Base-by-base conservation (phyloP, 2,329 filamentous ascomycete genomes). In the Aspergillus sp. region DNA sequence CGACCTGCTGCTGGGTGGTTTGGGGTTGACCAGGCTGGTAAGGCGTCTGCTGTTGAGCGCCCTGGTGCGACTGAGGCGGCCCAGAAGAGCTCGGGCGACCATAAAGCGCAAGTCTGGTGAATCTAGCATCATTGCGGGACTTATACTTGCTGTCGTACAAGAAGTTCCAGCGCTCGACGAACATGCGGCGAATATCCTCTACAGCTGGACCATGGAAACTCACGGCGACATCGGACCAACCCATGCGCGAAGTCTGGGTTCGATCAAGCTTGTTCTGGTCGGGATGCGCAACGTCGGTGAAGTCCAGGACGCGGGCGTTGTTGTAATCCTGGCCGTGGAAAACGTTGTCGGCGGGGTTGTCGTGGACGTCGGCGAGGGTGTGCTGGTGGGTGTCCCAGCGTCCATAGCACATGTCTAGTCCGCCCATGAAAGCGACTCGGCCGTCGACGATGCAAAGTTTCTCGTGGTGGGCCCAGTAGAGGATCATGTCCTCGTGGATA, bases 271-370 rank as follows among this genome's bases (percentile, higher is more conserved):
- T 91, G 73, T 96, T 96, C 61, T 92, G 85, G 62, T 93, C 84
- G 85, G 88, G 96, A 61, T 95, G 83, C 19, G 84, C 76, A 21
- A 93, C 90, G 65, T 91, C 86, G 46, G 87, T 82, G 72, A 95
- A 93, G 73, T 95, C 93, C 70, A 90, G 89, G 35, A 96, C 86
- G 52, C 87, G 82, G 23, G 91, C 91, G 65, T 96, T 96, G 77
- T 96, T 96, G 79, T 90, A 96, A 68, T 96, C 93, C 70, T 96
- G 93, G 1, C 93, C 92, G 0, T 91, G 90, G 73, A 93, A 96
- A 11, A 96, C 74, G 44, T 90, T 91, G 25, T 84, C 79, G 58
- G 91, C 85, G 23, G 96, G 71, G 71, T 96, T 84, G 0, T 91
- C 91, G 70, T 96, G 92, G 14, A 87, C 87, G 74, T 96, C 91